phyloP scores from a whole-genome alignment of 192 early-diverging fungal species.

The Paraglomus occultum region DNA sequence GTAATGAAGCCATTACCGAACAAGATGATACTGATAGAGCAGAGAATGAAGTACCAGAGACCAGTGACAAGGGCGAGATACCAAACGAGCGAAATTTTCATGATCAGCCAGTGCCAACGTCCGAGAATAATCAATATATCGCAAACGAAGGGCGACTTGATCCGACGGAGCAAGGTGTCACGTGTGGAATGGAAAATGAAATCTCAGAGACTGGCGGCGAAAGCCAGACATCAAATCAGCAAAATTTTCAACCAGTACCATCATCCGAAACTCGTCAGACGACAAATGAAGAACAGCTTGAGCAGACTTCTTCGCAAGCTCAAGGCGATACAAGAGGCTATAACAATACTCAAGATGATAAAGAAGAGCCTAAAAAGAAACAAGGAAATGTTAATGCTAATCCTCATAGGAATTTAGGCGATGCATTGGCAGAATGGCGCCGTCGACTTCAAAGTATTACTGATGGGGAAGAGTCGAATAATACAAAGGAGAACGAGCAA shows the following conservation, averaged over 20 bases:
- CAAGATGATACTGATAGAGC: slow-evolving; percentile 40
- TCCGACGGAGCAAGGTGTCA: no score
- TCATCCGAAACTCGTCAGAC: slow-evolving; percentile 32
- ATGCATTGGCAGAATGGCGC: slow-evolving; percentile 93
- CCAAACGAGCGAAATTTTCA: slow-evolving; percentile 29
- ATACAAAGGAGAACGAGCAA: slow-evolving; percentile 33
- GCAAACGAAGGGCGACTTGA: no score
- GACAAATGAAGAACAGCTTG: neutral
- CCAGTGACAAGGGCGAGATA: slow-evolving; percentile 33
- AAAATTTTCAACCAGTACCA: slow-evolving; percentile 35
- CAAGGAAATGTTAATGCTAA: slow-evolving; percentile 70
- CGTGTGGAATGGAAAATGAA: slow-evolving; percentile 22
- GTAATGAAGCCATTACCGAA: slow-evolving; percentile 32
- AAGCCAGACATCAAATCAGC: slow-evolving; percentile 36
- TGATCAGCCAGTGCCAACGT: slow-evolving; percentile 28
- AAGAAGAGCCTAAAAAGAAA: slow-evolving; percentile 26
- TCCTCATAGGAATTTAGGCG: slow-evolving; percentile 87
- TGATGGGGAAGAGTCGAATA: slow-evolving; percentile 59
- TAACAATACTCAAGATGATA: neutral
- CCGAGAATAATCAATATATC: no score
- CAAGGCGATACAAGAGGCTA: no score
- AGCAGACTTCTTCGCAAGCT: no score
- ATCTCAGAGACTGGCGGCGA: slow-evolving; percentile 31
- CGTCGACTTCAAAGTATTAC: slow-evolving; percentile 74
- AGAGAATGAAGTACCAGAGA: no score